These are phyloP conservation scores for Circinella umbellata DNA, from an alignment of 371 early-diverging fungal genomes.

Conservation along the genomic window DNA sequence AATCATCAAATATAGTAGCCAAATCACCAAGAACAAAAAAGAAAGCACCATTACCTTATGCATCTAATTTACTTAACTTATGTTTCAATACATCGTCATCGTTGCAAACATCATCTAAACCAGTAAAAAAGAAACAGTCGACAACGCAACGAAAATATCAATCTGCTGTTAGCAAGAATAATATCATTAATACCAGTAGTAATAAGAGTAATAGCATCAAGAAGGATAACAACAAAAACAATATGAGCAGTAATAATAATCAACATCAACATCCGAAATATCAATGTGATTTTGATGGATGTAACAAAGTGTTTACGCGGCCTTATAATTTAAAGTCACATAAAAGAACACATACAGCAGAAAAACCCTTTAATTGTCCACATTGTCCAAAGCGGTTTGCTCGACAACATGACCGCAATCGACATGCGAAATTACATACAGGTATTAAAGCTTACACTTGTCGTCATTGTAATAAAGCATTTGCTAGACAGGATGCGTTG, in stretches of 20 bases:
- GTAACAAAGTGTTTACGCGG: conserved; percentile 78
- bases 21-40: not conserved
- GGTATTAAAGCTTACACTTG: conserved; percentile 72
- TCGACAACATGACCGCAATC: conserved; percentile 79
- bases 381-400: conserved; percentile 67
- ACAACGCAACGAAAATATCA: not conserved
- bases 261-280: conserved; percentile 3
- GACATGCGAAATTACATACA: conserved; percentile 73
- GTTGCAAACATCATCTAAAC: not conserved
- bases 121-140: not conserved
- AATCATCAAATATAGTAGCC: not conserved
- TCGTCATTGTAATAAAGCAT: conserved; percentile 66
- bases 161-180: not conserved
- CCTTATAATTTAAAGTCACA: conserved; percentile 85
- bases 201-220: not conserved
- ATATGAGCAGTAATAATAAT: not conserved
- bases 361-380: conserved; percentile 71
- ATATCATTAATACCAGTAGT: not conserved
- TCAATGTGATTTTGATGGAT: conserved; percentile 40
- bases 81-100: conserved; percentile 6
- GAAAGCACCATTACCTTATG: conserved; percentile 11
- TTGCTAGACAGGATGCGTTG: conserved; percentile 80
- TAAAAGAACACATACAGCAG: conserved; percentile 76
- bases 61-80: conserved; percentile 18
- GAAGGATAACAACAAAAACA: not conserved